These are phyloP conservation scores for Hemileccinum impolitum DNA, from an alignment of 768 basidiomycete genomes.

Conservation along the genomic window DNA sequence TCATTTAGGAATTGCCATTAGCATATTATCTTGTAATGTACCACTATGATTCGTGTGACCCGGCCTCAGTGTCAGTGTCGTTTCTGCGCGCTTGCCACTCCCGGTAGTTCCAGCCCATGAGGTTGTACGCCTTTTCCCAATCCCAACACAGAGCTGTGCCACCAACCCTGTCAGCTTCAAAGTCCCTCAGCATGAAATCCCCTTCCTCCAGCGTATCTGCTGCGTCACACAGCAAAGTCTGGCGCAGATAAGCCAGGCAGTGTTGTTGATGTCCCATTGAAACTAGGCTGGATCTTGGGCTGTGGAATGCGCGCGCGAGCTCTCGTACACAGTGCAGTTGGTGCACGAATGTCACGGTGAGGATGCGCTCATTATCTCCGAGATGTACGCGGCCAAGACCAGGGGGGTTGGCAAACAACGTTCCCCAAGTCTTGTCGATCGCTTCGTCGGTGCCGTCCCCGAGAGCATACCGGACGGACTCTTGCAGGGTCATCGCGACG, in stretches of 20 bases:
- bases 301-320: slow-evolving; percentile 7
- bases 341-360: slow-evolving; percentile 7
- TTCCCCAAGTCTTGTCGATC: slow-evolving; percentile 7
- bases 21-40: no score
- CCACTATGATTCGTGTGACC: not conserved
- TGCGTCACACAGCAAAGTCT: slow-evolving; percentile 35
- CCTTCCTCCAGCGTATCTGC: slow-evolving; percentile 32
- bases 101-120: slow-evolving; percentile 8
- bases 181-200: slow-evolving; percentile 30
- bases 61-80: no score
- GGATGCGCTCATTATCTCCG: slow-evolving; percentile 3
- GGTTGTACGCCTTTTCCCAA: slow-evolving; percentile 18
- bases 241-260: slow-evolving; percentile 37
- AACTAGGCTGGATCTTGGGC: not conserved
- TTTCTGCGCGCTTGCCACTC: slow-evolving; percentile 2
- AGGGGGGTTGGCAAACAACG: slow-evolving; percentile 6
- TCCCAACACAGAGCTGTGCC: slow-evolving; percentile 21
- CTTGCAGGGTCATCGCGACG: slow-evolving; percentile 11
- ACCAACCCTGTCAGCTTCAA: slow-evolving; percentile 19
- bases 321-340: slow-evolving; percentile 10
- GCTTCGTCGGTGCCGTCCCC: slow-evolving; percentile 4
- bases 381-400: slow-evolving; percentile 10
- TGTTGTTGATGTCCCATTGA: slow-evolving; percentile 28
- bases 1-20: no score
- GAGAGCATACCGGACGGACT: slow-evolving; percentile 3